These are phyloP conservation scores for Rhodofomes roseus DNA, from an alignment of 1,284 basidiomycete genomes.

Conservation along the genomic window DNA sequence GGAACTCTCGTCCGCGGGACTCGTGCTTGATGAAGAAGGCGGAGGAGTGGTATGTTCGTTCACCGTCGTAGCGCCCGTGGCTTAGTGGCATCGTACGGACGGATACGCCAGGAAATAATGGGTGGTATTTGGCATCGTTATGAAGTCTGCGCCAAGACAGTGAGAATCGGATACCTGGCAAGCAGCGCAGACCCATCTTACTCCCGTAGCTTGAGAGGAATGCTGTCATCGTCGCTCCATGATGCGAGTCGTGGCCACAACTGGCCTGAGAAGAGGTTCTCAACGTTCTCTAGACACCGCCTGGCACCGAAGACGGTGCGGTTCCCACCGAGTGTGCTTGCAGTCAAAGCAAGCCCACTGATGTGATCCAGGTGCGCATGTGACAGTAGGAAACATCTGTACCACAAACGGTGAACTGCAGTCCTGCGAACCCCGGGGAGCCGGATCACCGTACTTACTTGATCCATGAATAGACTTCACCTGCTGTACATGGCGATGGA, in stretches of 20 bases:
- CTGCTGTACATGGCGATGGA: constrained; percentile 33
- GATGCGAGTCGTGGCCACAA: constrained; percentile 83
- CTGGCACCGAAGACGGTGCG: constrained; percentile 62
- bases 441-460: constrained; percentile 31
- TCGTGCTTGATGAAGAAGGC: constrained; percentile 77
- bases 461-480: constrained; percentile 57
- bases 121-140: constrained; percentile 45
- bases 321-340: constrained; percentile 53
- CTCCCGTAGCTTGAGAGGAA: constrained; percentile 55
- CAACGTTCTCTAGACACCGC: constrained; percentile 63
- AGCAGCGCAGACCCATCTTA: constrained; percentile 24
- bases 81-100: constrained; percentile 66
- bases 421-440: neutral
- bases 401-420: neutral
- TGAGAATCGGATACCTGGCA: neutral
- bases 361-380: constrained; percentile 86
- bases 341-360: constrained; percentile 68
- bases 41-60: constrained; percentile 57
- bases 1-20: constrained; percentile 52
- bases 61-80: constrained; percentile 55
- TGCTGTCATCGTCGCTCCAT: constrained; percentile 57
- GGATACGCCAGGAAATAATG: constrained; percentile 52
- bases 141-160: constrained; percentile 19
- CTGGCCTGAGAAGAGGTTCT: constrained; percentile 72
- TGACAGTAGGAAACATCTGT: constrained; percentile 70